Evolutionary conservation across 1,139 yeast species (phyloP), one percentile per base, ranked within the genome.

Genomic region (Geotrichum citri-aurantii): DNA sequence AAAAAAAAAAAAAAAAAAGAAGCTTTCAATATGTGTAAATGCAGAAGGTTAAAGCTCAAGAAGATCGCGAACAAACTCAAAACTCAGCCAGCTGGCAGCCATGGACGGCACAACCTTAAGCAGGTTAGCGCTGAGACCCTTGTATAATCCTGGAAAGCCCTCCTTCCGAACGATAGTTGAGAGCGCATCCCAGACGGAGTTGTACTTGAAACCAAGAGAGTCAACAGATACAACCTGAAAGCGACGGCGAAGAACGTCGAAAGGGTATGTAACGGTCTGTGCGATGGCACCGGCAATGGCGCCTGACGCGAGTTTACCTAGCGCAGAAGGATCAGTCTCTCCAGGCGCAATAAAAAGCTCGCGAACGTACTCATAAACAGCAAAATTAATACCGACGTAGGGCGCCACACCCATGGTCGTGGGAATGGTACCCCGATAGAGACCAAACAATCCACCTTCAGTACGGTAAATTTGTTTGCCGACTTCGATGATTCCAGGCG

Each of bases 321-420:
- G 58, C 3, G 87, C 73, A 4, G 71, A 70, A 24, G 77, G 77
- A 47, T 69, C 68, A 7, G 62, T 58, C 33, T 66, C 66, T 17
- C 72, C 71, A 19, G 65, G 66, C 2, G 78, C 75, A 12, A 75
- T 69, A 29, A 73, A 65, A 27, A 69, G 60, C 64, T 87, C 95
- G 62, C 93, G 83, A 65, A 91, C 70, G 61, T 81, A 83, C 68
- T 93, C 98, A 75, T 92, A 93, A 51, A 90, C 83, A 6, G 97
- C 88, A 71, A 93, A 93, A 73, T 92, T 93, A 58, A 93, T 80
- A 2, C 97, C 97, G 50, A 90, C 97, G 68, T 92, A 93, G 0
- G 99, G 98, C 0, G 97, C 97, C 14, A 93, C 97, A 1, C 98
- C 98, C 64, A 89, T 73, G 1, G 92, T 83, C 0, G 99, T 92